Percentiles rank a stretch among this genome's conserved stretches.
phyloP scores from a whole-genome alignment of 306 rosid species.

The Prunus kanzakura region DNA sequence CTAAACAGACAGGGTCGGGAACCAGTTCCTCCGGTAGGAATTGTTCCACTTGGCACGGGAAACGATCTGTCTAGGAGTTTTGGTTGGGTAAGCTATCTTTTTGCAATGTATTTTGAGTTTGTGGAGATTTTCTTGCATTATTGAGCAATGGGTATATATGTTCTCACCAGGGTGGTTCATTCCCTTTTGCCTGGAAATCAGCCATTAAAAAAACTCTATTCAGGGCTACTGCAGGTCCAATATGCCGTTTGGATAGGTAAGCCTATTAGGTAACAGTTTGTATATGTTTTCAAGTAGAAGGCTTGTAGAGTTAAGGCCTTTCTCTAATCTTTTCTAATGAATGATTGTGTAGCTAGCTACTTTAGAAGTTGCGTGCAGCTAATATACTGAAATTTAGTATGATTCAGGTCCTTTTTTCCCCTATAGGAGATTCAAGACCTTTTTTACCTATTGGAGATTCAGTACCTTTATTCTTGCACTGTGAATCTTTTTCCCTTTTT shows the following conservation, averaged over 20 bases:
- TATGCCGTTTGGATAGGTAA: slow-evolving; percentile 76
- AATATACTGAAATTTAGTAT: not conserved
- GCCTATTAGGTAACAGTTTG: not conserved
- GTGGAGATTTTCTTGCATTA: slow-evolving; percentile 10
- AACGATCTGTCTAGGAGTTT: slow-evolving; percentile 95
- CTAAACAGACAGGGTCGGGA: slow-evolving; percentile 47
- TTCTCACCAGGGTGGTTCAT: slow-evolving; percentile 83
- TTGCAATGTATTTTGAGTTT: slow-evolving; percentile 15
- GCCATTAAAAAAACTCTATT: slow-evolving; percentile 70
- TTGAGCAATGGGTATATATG: slow-evolving; percentile 33
- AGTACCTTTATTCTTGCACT: not conserved
- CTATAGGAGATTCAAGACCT: too few relatives aligned
- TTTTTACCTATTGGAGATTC: not conserved
- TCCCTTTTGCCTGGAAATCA: slow-evolving; percentile 90
- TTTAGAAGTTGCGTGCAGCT: not conserved
- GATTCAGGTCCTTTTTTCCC: not conserved
- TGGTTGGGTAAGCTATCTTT: slow-evolving; percentile 69
- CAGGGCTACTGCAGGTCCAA: slow-evolving; percentile 58
- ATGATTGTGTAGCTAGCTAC: not conserved
- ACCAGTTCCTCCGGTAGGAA: slow-evolving; percentile 87
- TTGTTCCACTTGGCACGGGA: slow-evolving; percentile 95
- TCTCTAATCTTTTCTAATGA: not conserved
- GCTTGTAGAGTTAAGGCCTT: not conserved
- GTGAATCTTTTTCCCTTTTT: not conserved
- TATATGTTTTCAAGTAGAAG: slow-evolving; percentile 3